Conservation (phyloP, 352 stramenopile genomes). For the Phytophthora foliorum region DNA sequence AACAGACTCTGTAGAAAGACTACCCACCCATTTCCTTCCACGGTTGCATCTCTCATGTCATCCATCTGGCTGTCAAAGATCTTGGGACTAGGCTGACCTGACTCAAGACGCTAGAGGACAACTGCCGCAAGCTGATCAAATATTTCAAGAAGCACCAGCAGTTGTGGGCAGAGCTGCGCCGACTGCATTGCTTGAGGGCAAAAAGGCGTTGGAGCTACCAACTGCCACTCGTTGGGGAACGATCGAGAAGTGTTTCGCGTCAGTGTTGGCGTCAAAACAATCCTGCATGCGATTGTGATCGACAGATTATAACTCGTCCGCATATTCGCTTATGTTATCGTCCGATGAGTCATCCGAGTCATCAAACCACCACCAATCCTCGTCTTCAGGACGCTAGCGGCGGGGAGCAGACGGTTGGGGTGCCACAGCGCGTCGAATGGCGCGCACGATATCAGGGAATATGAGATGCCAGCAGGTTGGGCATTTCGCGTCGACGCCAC, state of each 20-base stretch:
- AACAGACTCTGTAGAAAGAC: neutral
- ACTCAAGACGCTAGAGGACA: neutral
- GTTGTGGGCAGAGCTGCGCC: conserved; percentile 1
- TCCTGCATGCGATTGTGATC: neutral
- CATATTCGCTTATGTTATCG: neutral
- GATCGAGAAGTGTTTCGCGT: conserved; percentile 7
- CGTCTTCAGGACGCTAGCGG: neutral
- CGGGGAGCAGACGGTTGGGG: too few relatives aligned
- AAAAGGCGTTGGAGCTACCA: conserved; percentile 4
- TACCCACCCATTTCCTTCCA: conserved; percentile 7
- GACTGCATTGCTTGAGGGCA: conserved; percentile 4
- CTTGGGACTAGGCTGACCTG: neutral
- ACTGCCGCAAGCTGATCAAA: conserved; percentile 8
- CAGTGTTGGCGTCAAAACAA: neutral
- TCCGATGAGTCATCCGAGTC: neutral
- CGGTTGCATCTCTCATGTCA: conserved; percentile 15
- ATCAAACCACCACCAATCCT: neutral
- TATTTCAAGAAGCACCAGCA: conserved; percentile 22
- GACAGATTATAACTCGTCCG: neutral
- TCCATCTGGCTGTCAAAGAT: conserved; percentile 18
- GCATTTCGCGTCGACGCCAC: too few relatives aligned
- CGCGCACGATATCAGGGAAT: too few relatives aligned
- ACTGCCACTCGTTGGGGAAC: conserved; percentile 12
- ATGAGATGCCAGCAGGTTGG: too few relatives aligned
- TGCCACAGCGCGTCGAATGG: too few relatives aligned